Evolutionary conservation across 2,329 filamentous ascomycete genomes (phyloP).

Genomic region (Ceratocystis papillata): DNA sequence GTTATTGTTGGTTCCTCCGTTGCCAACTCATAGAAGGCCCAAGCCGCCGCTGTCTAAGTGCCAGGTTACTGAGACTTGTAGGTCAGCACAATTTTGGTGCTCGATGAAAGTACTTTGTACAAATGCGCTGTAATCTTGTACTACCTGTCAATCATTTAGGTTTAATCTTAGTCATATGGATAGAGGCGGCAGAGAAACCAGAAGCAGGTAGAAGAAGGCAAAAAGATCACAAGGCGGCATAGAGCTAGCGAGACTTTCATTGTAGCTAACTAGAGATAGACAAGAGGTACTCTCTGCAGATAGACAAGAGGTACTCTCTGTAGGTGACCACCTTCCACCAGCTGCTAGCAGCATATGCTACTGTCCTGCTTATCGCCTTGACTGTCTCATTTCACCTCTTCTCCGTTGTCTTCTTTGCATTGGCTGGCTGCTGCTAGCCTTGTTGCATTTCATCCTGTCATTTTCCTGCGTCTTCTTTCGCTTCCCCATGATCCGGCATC

Average conservation of each 20-base stretch:
- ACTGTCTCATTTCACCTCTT: not conserved
- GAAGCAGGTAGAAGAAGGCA: too few relatives aligned
- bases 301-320: too few relatives aligned
- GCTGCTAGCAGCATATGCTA: not conserved
- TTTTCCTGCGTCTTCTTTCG: not conserved
- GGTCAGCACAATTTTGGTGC: not conserved
- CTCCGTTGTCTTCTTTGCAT: not conserved
- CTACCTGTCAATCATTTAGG: not conserved
- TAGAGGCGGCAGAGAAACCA: too few relatives aligned
- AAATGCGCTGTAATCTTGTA: not conserved
- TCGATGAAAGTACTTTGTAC: not conserved
- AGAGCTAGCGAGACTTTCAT: too few relatives aligned
- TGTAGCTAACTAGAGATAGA: too few relatives aligned
- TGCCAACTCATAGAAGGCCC: not conserved
- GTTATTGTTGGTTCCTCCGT: not conserved
- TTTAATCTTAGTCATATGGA: too few relatives aligned
- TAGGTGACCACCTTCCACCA: too few relatives aligned
- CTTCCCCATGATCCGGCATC: not conserved
- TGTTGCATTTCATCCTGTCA: not conserved
- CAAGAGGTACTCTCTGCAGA: too few relatives aligned
- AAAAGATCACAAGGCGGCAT: too few relatives aligned
- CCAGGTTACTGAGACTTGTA: not conserved
- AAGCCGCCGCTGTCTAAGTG: not conserved
- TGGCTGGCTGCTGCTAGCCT: not conserved
- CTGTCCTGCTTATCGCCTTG: not conserved